phyloP scores from a whole-genome alignment of 2,329 filamentous ascomycete species.

The Colletotrichum lini region DNA sequence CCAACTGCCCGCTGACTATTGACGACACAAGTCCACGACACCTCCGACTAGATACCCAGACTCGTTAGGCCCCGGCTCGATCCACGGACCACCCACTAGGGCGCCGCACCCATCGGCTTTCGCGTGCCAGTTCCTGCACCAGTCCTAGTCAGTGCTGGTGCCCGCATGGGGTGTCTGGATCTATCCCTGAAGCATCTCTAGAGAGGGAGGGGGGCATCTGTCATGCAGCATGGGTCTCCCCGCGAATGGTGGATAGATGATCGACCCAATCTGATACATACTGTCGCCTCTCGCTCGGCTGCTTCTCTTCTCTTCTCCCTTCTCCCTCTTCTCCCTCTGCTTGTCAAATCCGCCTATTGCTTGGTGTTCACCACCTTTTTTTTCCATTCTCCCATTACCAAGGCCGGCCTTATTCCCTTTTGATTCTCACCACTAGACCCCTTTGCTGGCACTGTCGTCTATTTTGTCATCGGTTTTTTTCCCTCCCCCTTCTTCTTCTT shows the following conservation, averaged over 20 bases:
- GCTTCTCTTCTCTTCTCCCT: constrained; percentile 24
- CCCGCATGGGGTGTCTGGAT: constrained; percentile 41
- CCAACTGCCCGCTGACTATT: background rate
- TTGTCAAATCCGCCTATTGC: constrained; percentile 19
- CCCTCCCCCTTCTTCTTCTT: background rate
- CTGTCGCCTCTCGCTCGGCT: constrained; percentile 42
- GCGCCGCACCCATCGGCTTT: constrained; percentile 42
- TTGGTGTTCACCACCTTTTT: constrained; percentile 37
- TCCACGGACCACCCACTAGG: constrained; percentile 40
- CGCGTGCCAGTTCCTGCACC: constrained; percentile 42
- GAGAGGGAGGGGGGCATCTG: constrained; percentile 26
- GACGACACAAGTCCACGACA: background rate
- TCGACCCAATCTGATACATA: constrained; percentile 44
- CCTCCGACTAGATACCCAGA: constrained; percentile 30
- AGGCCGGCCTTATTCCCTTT: constrained; percentile 43
- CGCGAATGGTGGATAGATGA: constrained; percentile 41
- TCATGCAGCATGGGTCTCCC: constrained; percentile 43
- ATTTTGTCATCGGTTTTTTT: constrained; percentile 17
- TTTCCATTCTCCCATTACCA: constrained; percentile 35
- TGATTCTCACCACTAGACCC: constrained; percentile 37
- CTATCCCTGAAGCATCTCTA: constrained; percentile 39
- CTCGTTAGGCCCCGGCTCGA: background rate
- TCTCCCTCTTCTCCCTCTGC: constrained; percentile 35
- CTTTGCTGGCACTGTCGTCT: constrained; percentile 40
- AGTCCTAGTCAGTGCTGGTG: constrained; percentile 42